Evolutionary conservation across 108 stramenopile species (phyloP).

Genomic region (Discostella stelligeroides): DNA sequence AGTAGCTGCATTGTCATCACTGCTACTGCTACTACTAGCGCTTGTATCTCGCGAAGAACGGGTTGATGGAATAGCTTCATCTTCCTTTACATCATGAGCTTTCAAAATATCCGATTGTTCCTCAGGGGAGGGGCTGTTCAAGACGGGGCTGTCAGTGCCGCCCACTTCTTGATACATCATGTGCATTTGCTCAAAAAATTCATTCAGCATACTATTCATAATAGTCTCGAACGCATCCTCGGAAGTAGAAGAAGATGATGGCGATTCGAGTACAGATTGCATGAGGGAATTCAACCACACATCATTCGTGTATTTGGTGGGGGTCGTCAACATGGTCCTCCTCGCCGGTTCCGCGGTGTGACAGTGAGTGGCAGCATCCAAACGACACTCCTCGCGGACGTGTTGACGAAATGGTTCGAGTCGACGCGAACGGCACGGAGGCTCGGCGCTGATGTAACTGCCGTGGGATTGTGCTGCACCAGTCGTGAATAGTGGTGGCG

Average conservation of each 20-base stretch:
- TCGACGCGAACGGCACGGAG: constrained; percentile 27
- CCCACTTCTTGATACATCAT: not conserved
- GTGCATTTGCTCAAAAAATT: not conserved
- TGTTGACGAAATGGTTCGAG: constrained; percentile 38
- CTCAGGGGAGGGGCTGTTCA: no score
- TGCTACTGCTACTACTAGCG: not conserved
- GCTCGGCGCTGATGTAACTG: not conserved
- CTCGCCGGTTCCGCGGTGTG: not conserved
- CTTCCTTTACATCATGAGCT: no score
- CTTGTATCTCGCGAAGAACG: no score
- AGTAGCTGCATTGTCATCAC: not conserved
- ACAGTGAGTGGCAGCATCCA: constrained; percentile 1
- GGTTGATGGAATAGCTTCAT: no score
- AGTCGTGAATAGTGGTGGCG: not conserved
- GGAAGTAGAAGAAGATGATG: no score
- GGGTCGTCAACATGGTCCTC: not conserved
- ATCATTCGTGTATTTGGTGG: not conserved
- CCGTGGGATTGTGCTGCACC: not conserved
- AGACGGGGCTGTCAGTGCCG: no score
- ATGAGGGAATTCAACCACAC: not conserved
- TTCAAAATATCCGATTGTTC: no score
- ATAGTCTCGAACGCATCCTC: not conserved
- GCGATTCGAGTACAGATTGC: not conserved
- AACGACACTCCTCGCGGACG: constrained; percentile 20
- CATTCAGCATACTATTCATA: not conserved